Evolutionary conservation across 345 rosid species (phyloP).

Genomic region (Arabidopsis thaliana): DNA sequence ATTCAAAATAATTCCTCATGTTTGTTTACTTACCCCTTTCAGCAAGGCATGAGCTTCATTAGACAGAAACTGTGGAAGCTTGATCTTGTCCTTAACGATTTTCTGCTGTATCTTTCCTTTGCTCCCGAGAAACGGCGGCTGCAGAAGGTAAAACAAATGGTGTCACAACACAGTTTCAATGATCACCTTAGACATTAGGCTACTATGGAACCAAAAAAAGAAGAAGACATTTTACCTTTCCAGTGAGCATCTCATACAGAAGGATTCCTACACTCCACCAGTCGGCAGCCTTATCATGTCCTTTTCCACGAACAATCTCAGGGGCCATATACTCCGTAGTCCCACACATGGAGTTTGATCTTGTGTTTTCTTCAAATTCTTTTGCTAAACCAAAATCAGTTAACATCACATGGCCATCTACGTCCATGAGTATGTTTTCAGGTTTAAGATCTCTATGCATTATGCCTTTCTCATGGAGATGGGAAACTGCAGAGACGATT

Average conservation of each 20-base stretch:
- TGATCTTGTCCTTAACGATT: constrained; percentile 81
- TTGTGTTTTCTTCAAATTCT: constrained; percentile 75
- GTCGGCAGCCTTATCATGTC: constrained; percentile 93
- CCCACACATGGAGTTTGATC: constrained; percentile 95
- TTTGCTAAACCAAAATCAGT: constrained; percentile 96
- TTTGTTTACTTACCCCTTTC: constrained; percentile 66
- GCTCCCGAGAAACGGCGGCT: constrained; percentile 85
- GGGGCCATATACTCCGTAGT: constrained; percentile 97
- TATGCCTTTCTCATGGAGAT: constrained; percentile 92
- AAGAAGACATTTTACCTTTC: constrained; percentile 53
- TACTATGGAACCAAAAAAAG: not conserved
- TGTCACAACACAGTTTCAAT: constrained; percentile 12
- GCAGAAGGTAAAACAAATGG: constrained; percentile 34
- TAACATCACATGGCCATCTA: constrained; percentile 89
- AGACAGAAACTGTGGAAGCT: constrained; percentile 71
- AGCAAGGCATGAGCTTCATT: constrained; percentile 80
- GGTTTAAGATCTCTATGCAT: constrained; percentile 99
- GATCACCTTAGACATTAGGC: constrained; percentile 5
- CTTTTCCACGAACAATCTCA: constrained; percentile 86
- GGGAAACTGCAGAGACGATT: constrained; percentile 84
- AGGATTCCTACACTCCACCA: constrained; percentile 99
- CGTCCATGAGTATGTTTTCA: constrained; percentile 86
- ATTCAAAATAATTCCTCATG: not conserved
- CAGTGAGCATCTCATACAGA: constrained; percentile 93
- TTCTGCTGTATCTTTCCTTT: constrained; percentile 73